phyloP scores from a whole-genome alignment of 306 rosid genomes.

The Canavalia ensiformis region DNA sequence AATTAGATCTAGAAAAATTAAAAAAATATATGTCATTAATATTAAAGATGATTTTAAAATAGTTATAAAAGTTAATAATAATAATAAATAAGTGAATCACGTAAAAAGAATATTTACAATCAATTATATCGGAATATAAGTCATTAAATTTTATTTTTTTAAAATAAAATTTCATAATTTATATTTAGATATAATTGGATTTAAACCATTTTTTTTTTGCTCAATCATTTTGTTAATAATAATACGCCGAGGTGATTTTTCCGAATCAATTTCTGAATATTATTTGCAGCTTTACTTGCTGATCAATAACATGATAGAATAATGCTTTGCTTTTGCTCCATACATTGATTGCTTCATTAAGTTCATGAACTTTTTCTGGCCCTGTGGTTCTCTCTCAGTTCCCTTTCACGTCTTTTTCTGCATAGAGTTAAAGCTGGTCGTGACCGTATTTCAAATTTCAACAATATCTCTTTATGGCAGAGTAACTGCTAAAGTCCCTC shows the following conservation, averaged over 20 bases:
- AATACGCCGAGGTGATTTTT: not conserved
- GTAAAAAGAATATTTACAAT: too few species aligned
- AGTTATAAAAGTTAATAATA: too few species aligned
- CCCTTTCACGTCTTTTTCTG: slow-evolving; percentile 8
- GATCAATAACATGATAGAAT: not conserved
- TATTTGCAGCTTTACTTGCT: not conserved
- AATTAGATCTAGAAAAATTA: too few species aligned
- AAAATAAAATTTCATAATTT: too few species aligned
- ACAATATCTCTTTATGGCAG: slow-evolving; percentile 3
- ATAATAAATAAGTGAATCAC: too few species aligned
- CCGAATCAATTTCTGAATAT: slow-evolving; percentile 2
- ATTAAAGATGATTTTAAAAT: too few species aligned
- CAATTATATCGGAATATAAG: too few species aligned
- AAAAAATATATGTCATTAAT: too few species aligned
- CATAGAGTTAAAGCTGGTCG: not conserved
- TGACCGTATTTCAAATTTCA: not conserved
- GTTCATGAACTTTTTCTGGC: not conserved
- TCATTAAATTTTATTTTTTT: too few species aligned
- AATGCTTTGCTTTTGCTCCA: not conserved
- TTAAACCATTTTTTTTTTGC: too few species aligned
- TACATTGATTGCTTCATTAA: slow-evolving; percentile 20
- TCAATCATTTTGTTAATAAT: too few species aligned
- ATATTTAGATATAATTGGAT: too few species aligned
- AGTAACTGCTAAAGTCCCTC: not conserved
- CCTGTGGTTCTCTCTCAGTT: not conserved